phyloP scores from a whole-genome alignment of 2,329 filamentous ascomycete species.

The Anthostomella pinea region DNA sequence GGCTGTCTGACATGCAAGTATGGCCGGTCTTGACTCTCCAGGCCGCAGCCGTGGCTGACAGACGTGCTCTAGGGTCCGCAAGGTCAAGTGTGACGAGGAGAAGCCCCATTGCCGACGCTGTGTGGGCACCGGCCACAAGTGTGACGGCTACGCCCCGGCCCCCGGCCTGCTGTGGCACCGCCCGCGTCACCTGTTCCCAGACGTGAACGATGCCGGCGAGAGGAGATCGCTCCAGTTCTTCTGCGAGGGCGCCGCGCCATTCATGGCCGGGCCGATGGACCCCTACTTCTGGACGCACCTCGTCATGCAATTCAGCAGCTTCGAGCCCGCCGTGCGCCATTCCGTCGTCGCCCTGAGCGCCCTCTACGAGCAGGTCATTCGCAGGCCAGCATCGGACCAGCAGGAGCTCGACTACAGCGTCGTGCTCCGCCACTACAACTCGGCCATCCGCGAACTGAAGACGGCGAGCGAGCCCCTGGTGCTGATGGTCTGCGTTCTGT shows the following conservation, averaged over 20 bases:
- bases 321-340: constrained; percentile 38
- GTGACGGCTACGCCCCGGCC: constrained; percentile 31
- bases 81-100: constrained; percentile 29
- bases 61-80: constrained; percentile 20
- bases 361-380: constrained; percentile 34
- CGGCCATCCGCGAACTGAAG: constrained; percentile 35
- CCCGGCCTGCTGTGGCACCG: constrained; percentile 33
- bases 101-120: constrained; percentile 28
- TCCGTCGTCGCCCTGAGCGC: constrained; percentile 39
- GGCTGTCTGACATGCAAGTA: constrained; percentile 27
- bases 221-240: constrained; percentile 38
- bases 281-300: constrained; percentile 41
- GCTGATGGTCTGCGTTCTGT: constrained; percentile 40
- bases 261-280: constrained; percentile 35
- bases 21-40: too few relatives aligned
- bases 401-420: constrained; percentile 26
- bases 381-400: constrained; percentile 4
- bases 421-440: constrained; percentile 40
- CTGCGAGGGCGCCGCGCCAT: constrained; percentile 35
- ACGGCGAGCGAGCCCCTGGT: constrained; percentile 34
- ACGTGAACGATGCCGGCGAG: constrained; percentile 25
- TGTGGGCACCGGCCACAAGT: constrained; percentile 29
- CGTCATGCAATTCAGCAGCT: constrained; percentile 36
- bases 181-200: constrained; percentile 30
- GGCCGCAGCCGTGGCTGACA: constrained; percentile 8